These are phyloP conservation scores for Aspergillus bertholletiae DNA, from an alignment of 495 filamentous ascomycete genomes.

Conservation along the genomic window DNA sequence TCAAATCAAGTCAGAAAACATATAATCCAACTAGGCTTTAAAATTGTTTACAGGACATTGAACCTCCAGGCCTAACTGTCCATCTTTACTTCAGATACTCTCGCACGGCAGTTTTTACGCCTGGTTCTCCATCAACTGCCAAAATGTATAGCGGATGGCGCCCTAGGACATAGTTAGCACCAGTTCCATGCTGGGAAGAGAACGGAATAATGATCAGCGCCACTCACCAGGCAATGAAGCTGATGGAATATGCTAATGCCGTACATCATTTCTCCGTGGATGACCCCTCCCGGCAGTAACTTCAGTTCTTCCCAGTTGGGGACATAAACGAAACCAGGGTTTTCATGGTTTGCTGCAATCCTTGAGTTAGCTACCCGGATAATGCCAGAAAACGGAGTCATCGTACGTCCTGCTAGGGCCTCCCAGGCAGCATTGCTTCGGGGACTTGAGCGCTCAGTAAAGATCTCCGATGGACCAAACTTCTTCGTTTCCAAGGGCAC, in stretches of 20 bases:
- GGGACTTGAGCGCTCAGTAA: too few relatives aligned
- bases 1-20: too few relatives aligned
- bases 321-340: slow-evolving; percentile 1
- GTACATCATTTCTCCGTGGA: slow-evolving; percentile 3
- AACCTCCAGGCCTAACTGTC: too few relatives aligned
- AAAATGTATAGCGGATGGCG: slow-evolving; percentile 1
- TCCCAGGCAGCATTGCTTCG: too few relatives aligned
- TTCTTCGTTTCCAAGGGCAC: too few relatives aligned
- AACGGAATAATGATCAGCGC: neutral
- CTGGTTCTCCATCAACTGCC: slow-evolving; percentile 3
- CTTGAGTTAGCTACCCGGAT: slow-evolving; percentile 1
- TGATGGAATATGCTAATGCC: slow-evolving; percentile 4
- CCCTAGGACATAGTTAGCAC: neutral
- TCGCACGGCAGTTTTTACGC: too few relatives aligned
- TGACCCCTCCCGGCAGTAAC: neutral
- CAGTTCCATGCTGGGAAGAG: neutral
- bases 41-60: too few relatives aligned
- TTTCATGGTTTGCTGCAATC: too few relatives aligned
- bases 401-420: too few relatives aligned
- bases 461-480: too few relatives aligned
- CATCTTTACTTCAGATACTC: too few relatives aligned
- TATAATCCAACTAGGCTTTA: too few relatives aligned
- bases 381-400: slow-evolving; percentile 2
- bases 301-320: slow-evolving; percentile 3
- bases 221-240: slow-evolving; percentile 1